Evolutionary conservation across 169 alveolate species (phyloP), one percentile per base, ranked within the genome.

Genomic region (Plasmodium berghei): DNA sequence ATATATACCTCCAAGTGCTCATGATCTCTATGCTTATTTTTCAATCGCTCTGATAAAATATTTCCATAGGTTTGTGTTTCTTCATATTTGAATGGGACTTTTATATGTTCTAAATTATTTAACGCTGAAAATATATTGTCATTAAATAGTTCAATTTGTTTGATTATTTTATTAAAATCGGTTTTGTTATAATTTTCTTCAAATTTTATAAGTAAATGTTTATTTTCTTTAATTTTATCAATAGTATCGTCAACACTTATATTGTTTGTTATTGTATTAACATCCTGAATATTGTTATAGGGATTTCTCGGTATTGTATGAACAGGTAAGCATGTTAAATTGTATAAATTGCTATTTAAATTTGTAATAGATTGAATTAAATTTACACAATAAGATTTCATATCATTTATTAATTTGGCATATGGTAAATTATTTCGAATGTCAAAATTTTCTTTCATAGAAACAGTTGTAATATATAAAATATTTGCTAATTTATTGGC

Each of bases 311-410:
- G 90, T 42, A 80, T 80, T 14, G 64, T 16, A 80, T 80, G 72
- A n/a, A 80, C 83, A 80, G 90, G 90, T 70, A 80, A 67, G 46
- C 90, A 80, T 4, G 83, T 55, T 45, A 52, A n/a, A 40, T 45
- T 66, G 26, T 66, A 80, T 66, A 80, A 55, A 54, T 48, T 71
- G 49, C 63, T 58, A 45, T 45, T 80, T 45, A 80, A 18, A 59
- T 80, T 80, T 45, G 66, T 80, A 55, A 80, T 46, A 22, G 90
- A 34, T 48, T 80, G 90, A 26, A 80, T 80, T 46, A 80, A 24
- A 56, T 80, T 80, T 20, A 67, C 90, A 66, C 90, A 66, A 46
- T 80, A 80, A n/a, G 90, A 80, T 67, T 67, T 80, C 90, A 80
- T 80, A 58, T 80, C 90, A 80, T 80, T 80, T 22, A 80, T 66